Evolutionary conservation across 345 rosid genomes (phyloP), one percentile per base, ranked within the genome.

Genomic region (Sonneratia alba): DNA sequence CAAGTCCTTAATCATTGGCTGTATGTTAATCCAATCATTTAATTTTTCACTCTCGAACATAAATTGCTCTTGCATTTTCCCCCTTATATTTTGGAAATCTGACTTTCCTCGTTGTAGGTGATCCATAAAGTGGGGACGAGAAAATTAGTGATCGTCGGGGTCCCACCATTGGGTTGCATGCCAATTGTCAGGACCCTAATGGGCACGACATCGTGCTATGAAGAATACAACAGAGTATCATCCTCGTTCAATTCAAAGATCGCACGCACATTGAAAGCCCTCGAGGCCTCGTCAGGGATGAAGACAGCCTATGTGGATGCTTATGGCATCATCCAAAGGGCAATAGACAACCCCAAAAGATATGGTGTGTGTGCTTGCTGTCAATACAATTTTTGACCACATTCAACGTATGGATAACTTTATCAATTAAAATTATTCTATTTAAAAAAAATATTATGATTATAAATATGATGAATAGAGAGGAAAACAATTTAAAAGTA

Each of bases 121-220:
- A 82, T 91, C 83, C 81, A 87, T 66, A 79, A 79, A 22, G 69
- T 84, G 51, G 96, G 98, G 53, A 81, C 85, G 7, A 86, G 73
- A 51, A 83, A 91, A 74, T 27, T 91, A 77, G 89, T 82, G 22
- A 80, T 89, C 14, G 96, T 93, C 9, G 98, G 98, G 68, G 85
- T 93, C 36, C 97, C 96, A 42, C 97, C 97, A 2, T 45, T 93
- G 72, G 98, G 98, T 11, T 93, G 98, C 77, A 81, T 93, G 90
- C 98, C 97, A 32, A 66, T 91, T 9, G 87, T 89, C 0, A 89
- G 79, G 83, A 88, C 92, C 10, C 71, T 91, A 36, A 72, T 12
- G 79, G 81, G 73, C 74, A 75, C 82, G 74, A 71, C 73, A 12
- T 79, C 75, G 5, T 91, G 98, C 19, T 82, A 84, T 13, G 85